Evolutionary conservation across 805 yeast genomes (phyloP).

Genomic region (Tetrapisispora namnaoensis): DNA sequence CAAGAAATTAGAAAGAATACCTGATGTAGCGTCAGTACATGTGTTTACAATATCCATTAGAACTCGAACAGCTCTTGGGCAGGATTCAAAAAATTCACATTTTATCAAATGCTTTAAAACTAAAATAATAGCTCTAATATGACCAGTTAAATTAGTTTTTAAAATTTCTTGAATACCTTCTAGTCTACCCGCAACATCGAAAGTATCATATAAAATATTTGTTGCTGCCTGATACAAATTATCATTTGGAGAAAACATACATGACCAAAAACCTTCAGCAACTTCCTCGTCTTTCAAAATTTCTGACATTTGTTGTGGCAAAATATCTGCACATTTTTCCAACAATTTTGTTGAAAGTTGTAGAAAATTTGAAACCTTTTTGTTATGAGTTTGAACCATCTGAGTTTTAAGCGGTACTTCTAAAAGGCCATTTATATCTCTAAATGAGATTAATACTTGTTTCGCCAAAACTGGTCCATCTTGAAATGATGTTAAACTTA

Average conservation of each 20-base stretch:
- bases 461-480: constrained; percentile 27
- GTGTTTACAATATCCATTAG: constrained; percentile 62
- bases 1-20: constrained; percentile 35
- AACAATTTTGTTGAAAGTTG: constrained; percentile 28
- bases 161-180: constrained; percentile 61
- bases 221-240: constrained; percentile 58
- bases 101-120: constrained; percentile 38
- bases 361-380: constrained; percentile 22
- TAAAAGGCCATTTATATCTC: constrained; percentile 26
- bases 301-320: constrained; percentile 28
- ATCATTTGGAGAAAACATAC: constrained; percentile 54
- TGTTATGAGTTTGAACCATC: constrained; percentile 19
- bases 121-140: constrained; percentile 40
- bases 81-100: constrained; percentile 53
- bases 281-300: constrained; percentile 36
- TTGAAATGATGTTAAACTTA: constrained; percentile 21
- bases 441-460: constrained; percentile 22
- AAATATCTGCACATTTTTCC: constrained; percentile 33
- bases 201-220: constrained; percentile 62
- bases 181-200: constrained; percentile 68
- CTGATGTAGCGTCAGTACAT: constrained; percentile 56
- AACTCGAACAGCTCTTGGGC: constrained; percentile 65
- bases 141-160: constrained; percentile 33
- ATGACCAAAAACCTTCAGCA: constrained; percentile 62
- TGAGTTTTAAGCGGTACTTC: constrained; percentile 17